Evolutionary conservation across 106 monocot species (phyloP).

Genomic region (Agapanthus africanus): DNA sequence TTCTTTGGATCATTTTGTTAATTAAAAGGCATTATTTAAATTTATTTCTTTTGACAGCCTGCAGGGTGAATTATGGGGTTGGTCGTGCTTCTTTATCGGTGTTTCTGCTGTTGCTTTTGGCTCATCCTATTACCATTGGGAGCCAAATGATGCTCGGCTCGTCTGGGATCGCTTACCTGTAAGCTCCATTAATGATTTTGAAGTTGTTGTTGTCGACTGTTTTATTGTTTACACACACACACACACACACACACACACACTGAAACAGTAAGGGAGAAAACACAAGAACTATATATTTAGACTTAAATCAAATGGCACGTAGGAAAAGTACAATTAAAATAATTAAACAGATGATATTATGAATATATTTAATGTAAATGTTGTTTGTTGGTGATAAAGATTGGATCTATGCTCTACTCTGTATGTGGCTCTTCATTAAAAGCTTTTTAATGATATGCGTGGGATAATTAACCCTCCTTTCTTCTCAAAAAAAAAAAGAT

Average conservation of each 20-base stretch:
- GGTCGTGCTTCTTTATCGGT: constrained; percentile 82
- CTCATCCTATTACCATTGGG: constrained; percentile 90
- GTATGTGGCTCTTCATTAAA: too few relatives aligned
- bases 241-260: neutral
- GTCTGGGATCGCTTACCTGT: constrained; percentile 98
- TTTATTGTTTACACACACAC: neutral
- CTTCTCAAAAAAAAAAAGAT: too few relatives aligned
- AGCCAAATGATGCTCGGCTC: constrained; percentile 79
- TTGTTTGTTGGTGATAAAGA: too few relatives aligned
- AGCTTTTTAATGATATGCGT: too few relatives aligned
- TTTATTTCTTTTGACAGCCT: constrained; percentile 34
- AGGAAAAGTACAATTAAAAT: too few relatives aligned
- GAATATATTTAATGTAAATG: too few relatives aligned
- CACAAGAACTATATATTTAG: too few relatives aligned
- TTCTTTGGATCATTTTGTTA: neutral
- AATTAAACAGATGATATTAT: too few relatives aligned
- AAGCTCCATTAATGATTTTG: constrained; percentile 19
- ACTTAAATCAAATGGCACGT: too few relatives aligned
- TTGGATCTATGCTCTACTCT: too few relatives aligned
- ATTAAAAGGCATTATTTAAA: neutral
- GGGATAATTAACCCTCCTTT: too few relatives aligned
- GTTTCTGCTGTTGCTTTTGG: constrained; percentile 87
- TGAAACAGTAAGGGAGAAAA: too few relatives aligned
- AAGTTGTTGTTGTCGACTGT: neutral
- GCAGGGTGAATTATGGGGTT: constrained; percentile 82